These are phyloP conservation scores for Aspergillaceae sp. DNA, from an alignment of 2,329 filamentous ascomycete genomes.

Conservation along the genomic window DNA sequence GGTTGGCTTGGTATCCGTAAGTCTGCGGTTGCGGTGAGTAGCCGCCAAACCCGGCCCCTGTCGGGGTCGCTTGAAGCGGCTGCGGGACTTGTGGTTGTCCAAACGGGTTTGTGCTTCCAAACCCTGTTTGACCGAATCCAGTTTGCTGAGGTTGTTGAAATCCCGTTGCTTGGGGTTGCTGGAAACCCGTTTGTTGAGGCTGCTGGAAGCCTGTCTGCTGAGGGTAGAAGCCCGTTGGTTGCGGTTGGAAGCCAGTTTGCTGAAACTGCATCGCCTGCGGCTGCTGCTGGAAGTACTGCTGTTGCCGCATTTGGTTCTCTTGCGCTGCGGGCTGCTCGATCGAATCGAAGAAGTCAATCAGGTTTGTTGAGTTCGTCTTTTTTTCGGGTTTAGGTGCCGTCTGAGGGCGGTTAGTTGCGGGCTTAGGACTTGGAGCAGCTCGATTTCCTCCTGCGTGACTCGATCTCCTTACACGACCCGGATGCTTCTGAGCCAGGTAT, in stretches of 20 bases:
- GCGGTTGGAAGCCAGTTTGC: constrained; percentile 23
- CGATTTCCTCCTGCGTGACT: constrained; percentile 13
- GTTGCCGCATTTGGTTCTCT: constrained; percentile 28
- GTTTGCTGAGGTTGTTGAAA: constrained; percentile 29
- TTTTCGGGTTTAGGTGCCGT: constrained; percentile 21
- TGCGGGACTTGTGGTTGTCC: constrained; percentile 30
- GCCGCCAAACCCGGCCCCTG: constrained; percentile 75
- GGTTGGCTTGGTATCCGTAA: constrained; percentile 37
- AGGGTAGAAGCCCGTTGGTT: constrained; percentile 13
- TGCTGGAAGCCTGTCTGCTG: constrained; percentile 28
- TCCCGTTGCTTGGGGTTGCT: constrained; percentile 28
- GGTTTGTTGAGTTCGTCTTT: constrained; percentile 43
- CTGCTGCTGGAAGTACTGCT: constrained; percentile 14
- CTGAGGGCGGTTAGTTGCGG: constrained; percentile 17
- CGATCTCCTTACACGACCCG: constrained; percentile 32
- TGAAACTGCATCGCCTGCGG: constrained; percentile 35
- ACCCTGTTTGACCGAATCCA: constrained; percentile 25
- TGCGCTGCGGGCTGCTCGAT: constrained; percentile 67
- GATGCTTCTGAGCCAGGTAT: constrained; percentile 80
- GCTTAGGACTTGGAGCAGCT: constrained; percentile 21
- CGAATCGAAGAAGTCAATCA: constrained; percentile 91
- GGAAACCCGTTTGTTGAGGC: constrained; percentile 8
- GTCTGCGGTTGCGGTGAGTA: constrained; percentile 63
- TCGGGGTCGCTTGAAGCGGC: constrained; percentile 52
- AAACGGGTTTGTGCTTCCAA: constrained; percentile 29